These are phyloP conservation scores for Anthostomella pinea DNA, from an alignment of 2,329 filamentous ascomycete genomes.

Conservation along the genomic window DNA sequence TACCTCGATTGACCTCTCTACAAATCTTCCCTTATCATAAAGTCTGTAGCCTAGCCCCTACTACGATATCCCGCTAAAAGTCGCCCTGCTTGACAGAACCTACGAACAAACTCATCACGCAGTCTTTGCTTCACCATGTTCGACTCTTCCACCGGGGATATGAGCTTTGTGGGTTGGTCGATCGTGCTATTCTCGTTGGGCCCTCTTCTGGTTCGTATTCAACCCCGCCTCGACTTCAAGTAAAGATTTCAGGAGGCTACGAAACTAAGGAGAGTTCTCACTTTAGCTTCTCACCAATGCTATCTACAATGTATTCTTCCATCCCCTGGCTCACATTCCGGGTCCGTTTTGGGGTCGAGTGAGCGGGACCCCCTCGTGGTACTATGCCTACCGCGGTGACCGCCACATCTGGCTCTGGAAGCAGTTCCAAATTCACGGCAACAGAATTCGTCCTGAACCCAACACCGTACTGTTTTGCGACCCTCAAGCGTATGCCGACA, in stretches of 20 bases:
- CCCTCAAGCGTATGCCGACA: conserved; percentile 15
- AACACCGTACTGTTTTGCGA: conserved; percentile 20
- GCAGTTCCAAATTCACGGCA: conserved; percentile 20
- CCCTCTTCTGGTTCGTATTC: neutral
- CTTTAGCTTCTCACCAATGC: conserved; percentile 6
- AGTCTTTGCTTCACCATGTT: too few relatives aligned
- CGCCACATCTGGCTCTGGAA: conserved; percentile 23
- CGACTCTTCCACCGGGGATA: too few relatives aligned
- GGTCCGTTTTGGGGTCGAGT: conserved; percentile 22
- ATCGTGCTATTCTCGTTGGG: neutral
- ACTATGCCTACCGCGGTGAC: conserved; percentile 12
- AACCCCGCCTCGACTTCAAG: neutral
- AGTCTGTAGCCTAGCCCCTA: too few relatives aligned
- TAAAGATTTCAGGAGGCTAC: neutral
- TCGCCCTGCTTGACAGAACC: too few relatives aligned
- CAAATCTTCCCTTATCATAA: too few relatives aligned
- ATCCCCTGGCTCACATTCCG: conserved; percentile 21
- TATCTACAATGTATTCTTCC: conserved; percentile 23
- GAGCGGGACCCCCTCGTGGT: conserved; percentile 23
- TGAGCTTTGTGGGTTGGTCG: too few relatives aligned
- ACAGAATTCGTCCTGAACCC: conserved; percentile 16
- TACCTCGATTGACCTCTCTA: too few relatives aligned
- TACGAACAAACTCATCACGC: too few relatives aligned
- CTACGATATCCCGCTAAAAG: too few relatives aligned
- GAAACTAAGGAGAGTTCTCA: conserved; percentile 4